A percentile compares a stretch with the other conserved stretches of the same genome.
These are phyloP conservation scores for Isabelozyma rhagii DNA, from an alignment of 805 yeast genomes.

Conservation along the genomic window DNA sequence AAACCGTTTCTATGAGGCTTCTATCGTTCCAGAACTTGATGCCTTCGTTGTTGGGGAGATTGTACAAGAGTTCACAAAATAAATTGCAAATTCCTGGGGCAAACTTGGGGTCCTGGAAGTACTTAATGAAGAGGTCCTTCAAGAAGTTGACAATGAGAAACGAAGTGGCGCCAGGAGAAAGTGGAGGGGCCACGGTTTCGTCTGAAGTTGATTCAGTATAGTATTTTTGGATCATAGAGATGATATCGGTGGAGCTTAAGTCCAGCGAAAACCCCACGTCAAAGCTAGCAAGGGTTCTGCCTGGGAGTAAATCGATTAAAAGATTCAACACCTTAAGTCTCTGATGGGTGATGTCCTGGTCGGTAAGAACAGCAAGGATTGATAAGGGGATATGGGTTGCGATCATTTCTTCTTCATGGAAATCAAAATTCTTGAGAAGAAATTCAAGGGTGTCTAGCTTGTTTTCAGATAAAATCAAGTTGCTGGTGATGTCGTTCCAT, in stretches of 20 bases:
- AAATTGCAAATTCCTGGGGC: slow-evolving; percentile 17
- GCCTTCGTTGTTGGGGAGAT: slow-evolving; percentile 13
- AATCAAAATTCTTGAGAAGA: slow-evolving; percentile 61
- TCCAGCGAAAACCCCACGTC: not conserved
- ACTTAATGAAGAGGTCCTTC: slow-evolving; percentile 12
- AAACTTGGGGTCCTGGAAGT: slow-evolving; percentile 9
- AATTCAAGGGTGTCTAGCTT: slow-evolving; percentile 53
- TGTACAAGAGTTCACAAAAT: slow-evolving; percentile 16
- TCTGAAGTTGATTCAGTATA: slow-evolving; percentile 2
- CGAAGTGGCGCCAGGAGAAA: slow-evolving; percentile 12
- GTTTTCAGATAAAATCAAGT: slow-evolving; percentile 29
- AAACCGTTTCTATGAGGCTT: slow-evolving; percentile 11
- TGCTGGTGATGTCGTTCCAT: slow-evolving; percentile 61
- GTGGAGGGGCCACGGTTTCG: slow-evolving; percentile 9
- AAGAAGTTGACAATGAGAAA: slow-evolving; percentile 13
- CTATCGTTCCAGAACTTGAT: slow-evolving; percentile 3
- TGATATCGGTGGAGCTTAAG: not conserved
- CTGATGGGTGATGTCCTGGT: slow-evolving; percentile 8
- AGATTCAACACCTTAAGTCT: slow-evolving; percentile 41
- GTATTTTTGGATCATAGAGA: slow-evolving; percentile 1
- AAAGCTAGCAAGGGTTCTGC: slow-evolving; percentile 44
- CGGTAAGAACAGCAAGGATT: slow-evolving; percentile 45
- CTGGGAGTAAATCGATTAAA: slow-evolving; percentile 57
- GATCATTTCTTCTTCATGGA: slow-evolving; percentile 85
- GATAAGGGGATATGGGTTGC: slow-evolving; percentile 72